Evolutionary conservation across 306 rosid species (phyloP), one percentile per base, ranked within the genome.

Genomic region (Prunus kanzakura): DNA sequence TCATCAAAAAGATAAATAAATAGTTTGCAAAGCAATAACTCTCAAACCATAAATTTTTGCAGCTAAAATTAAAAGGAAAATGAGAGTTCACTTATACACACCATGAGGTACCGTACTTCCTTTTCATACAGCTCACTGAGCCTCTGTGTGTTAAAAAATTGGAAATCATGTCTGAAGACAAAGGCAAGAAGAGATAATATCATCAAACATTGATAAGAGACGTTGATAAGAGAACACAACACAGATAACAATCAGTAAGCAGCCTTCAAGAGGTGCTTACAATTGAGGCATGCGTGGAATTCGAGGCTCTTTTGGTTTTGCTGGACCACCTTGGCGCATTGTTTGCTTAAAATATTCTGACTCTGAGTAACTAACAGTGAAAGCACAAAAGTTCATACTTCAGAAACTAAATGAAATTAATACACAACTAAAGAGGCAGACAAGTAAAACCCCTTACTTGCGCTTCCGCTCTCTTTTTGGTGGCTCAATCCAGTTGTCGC

Each of bases 251-350:
- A 61, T 63, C 20, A 78, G 51, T 80, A 67, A 51, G 38, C 11
- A 64, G 57, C 50, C 35, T 76, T 19, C 25, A 61, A 50, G 52
- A 81, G 80, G 55, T n/a, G 27, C 93, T 92, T 89, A 95, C 99
- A 95, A 78, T 81, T 90, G 97, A 74, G 99, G 99, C 99, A 95
- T 95, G 77, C 97, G 96, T 29, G 99, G 99, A 83, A 95, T 95
- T 20, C 99, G 93, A 22, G 99, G 97, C 82, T 92, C 99, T 74
- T 83, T 95, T 1, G 99, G 97, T 82, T 92, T 95, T 62, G 96
- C 72, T 12, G 99, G 93, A 81, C 80, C 99, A 73, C 97, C 96
- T 86, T 95, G 99, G 32, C 99, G 97, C 97, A 95, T 57, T 80
- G 99, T 92, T 89, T 95, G 99, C 85, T 95, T 95, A 78, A 95